phyloP scores from a whole-genome alignment of 768 basidiomycete genomes.

The Rickenella mellea region DNA sequence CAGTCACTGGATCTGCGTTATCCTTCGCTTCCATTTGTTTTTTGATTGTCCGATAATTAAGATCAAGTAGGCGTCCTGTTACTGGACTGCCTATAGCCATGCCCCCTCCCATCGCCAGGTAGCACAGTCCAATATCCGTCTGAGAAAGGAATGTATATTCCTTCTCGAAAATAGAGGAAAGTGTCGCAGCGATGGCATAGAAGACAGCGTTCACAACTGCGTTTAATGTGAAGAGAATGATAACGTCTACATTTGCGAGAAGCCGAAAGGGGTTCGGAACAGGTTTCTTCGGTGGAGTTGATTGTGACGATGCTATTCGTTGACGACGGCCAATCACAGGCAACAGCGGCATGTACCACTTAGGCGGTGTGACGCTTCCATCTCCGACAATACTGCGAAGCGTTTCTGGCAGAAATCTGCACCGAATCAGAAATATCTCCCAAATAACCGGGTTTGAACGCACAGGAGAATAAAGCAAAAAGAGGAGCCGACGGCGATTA shows the following conservation, averaged over 20 bases:
- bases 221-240: conserved; percentile 44
- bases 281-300: conserved; percentile 20
- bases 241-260: conserved; percentile 45
- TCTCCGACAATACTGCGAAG: conserved; percentile 30
- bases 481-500: conserved; percentile 31
- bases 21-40: conserved; percentile 12
- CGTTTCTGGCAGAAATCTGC: conserved; percentile 38
- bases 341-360: conserved; percentile 21
- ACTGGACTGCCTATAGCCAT: conserved; percentile 49
- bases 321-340: conserved; percentile 18
- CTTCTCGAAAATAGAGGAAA: conserved; percentile 49
- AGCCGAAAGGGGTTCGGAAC: conserved; percentile 48
- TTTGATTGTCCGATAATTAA: conserved; percentile 44
- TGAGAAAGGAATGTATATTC: conserved; percentile 53
- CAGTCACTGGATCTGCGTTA: background rate
- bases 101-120: conserved; percentile 67
- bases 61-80: conserved; percentile 57
- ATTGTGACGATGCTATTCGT: background rate
- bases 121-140: conserved; percentile 67
- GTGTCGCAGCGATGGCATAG: conserved; percentile 50
- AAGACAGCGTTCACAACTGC: conserved; percentile 45
- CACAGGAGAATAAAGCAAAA: conserved; percentile 56
- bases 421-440: conserved; percentile 3
- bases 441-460: no score
- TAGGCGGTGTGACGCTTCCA: conserved; percentile 27